Base-by-base conservation (phyloP, 345 rosid species). In the Noccaea caerulescens region DNA sequence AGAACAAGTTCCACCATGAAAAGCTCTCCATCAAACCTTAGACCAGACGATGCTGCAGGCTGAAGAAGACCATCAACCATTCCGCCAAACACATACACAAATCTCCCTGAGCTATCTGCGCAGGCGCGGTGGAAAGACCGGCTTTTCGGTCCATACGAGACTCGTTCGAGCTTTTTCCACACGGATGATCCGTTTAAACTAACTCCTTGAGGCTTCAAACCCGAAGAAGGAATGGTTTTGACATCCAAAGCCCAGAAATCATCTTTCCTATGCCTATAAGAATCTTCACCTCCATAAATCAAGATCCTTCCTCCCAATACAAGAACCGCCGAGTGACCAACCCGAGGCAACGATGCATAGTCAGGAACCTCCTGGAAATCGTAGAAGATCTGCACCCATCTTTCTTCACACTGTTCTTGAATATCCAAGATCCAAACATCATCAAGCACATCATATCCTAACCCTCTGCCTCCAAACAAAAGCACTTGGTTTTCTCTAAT, bases 211-310 rank as follows among this genome's bases (percentile, higher is more conserved):
- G 84, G 81, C 67, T 54, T 82, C 75, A 77, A 20, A 52, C 80
- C 80, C 11, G 61, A 43, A 43, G 86, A 77, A 43, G 77, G 82
- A 38, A 82, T 80, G 63, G 80, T 80, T 45, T 78, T 84, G 39
- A 83, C 58, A 75, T 94, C 90, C 58, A 94, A 81, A 30, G 84
- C 75, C 99, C 97, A 94, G 34, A 91, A 88, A 75, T 94, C 99
- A 25, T 88, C 87, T 72, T 94, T 94, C 64, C 93, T 81, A 56
- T 80, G 85, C 76, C 97, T 85, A 69, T 67, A 32, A 11, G 97
- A 82, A 75, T 94, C 99, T 82, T 94, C 99, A 3, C 99, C 99
- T 37, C 97, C 99, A 27, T 89, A 82, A 36, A 94, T 88, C 47
- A 94, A 84, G 77, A 94, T 63, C 44, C 79, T 75, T 32, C 96